Evolutionary conservation across 305 asterid genomes (phyloP).

Genomic region (Ilex paraguariensis): DNA sequence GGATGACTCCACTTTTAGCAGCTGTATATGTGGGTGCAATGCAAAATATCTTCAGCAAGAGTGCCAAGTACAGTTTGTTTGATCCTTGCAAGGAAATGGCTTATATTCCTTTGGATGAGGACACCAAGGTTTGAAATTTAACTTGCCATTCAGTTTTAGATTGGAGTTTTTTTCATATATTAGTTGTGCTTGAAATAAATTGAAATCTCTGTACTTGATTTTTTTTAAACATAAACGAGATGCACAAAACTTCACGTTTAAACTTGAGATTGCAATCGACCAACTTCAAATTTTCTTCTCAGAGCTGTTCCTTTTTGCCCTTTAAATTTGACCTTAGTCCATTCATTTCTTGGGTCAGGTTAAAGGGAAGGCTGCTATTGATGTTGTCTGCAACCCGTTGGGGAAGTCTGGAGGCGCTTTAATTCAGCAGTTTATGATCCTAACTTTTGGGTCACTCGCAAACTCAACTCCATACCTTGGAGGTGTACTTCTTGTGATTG

Average conservation of each 20-base stretch:
- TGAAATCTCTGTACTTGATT: no score
- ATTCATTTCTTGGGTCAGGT: slow-evolving; percentile 39
- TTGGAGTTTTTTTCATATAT: no score
- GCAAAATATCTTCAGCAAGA: slow-evolving; percentile 96
- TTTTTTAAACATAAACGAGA: no score
- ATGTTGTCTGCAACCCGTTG: slow-evolving; percentile 90
- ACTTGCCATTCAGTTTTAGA: no score
- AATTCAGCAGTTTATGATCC: slow-evolving; percentile 92
- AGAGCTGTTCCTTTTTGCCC: background rate
- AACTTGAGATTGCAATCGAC: no score
- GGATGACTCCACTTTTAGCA: slow-evolving; percentile 93
- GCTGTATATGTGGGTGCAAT: slow-evolving; percentile 97
- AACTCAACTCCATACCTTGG: slow-evolving; percentile 97
- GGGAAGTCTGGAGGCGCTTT: slow-evolving; percentile 98
- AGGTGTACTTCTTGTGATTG: slow-evolving; percentile 77
- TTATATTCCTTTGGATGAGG: slow-evolving; percentile 95
- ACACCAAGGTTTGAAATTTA: slow-evolving; percentile 68
- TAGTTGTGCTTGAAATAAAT: no score
- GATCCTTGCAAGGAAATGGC: slow-evolving; percentile 99
- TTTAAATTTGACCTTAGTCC: background rate
- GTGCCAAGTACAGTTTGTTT: slow-evolving; percentile 94
- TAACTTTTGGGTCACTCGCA: slow-evolving; percentile 87
- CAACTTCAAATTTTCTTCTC: background rate
- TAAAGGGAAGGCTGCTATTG: slow-evolving; percentile 97
- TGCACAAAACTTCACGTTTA: no score